These are phyloP conservation scores for Coprinopsis cinerea DNA, from an alignment of 768 basidiomycete genomes.

Conservation along the genomic window DNA sequence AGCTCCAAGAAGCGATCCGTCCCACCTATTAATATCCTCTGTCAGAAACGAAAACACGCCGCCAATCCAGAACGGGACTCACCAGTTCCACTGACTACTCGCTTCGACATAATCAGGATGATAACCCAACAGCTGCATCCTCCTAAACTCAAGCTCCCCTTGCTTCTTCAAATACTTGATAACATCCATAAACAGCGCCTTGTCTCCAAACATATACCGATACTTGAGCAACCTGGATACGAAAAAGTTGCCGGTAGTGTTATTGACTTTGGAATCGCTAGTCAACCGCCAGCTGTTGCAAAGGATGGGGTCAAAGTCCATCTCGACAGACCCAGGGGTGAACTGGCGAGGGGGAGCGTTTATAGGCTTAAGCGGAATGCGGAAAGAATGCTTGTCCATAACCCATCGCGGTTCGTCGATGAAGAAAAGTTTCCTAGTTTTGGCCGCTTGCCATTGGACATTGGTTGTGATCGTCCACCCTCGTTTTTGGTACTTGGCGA, in stretches of 20 bases:
- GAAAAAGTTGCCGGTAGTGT: background rate
- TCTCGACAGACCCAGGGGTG: background rate
- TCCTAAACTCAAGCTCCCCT: background rate
- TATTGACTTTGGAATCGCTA: background rate
- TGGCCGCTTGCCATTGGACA: background rate
- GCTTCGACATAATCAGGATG: background rate
- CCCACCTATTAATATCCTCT: background rate
- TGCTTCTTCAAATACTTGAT: background rate
- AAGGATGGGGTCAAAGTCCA: background rate
- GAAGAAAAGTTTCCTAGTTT: background rate
- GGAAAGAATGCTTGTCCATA: slow-evolving; percentile 4
- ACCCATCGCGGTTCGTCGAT: slow-evolving; percentile 4
- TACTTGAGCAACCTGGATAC: background rate
- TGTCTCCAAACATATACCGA: background rate
- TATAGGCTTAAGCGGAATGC: background rate
- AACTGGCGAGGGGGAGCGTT: background rate
- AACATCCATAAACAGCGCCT: background rate
- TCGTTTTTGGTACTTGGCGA: slow-evolving; percentile 1
- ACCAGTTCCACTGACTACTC: background rate
- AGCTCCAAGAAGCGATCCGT: background rate
- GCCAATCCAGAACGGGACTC: too few species aligned
- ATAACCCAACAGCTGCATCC: background rate
- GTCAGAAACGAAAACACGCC: background rate
- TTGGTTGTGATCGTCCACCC: slow-evolving; percentile 3
- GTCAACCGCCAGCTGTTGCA: slow-evolving; percentile 2